phyloP scores from a whole-genome alignment of 2,329 filamentous ascomycete species.

The Lachnellula occidentalis region DNA sequence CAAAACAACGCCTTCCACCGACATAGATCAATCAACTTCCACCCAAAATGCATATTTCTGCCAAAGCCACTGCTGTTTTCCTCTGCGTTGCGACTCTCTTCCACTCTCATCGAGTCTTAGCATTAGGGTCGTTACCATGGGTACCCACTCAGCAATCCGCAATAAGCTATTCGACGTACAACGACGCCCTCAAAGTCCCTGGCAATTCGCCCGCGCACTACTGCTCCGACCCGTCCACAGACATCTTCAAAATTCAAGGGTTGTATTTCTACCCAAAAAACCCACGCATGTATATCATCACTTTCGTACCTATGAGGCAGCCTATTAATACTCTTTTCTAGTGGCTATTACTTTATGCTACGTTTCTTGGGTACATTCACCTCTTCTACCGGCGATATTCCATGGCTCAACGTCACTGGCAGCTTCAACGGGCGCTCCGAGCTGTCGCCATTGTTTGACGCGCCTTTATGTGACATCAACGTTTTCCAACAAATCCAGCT shows the following conservation, averaged over 20 bases:
- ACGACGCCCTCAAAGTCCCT: not conserved
- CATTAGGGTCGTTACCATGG: not conserved
- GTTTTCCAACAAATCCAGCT: not conserved
- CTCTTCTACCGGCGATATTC: not conserved
- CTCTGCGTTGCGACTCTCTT: not conserved
- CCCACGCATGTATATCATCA: not conserved
- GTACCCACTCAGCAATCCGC: not conserved
- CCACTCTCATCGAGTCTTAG: not conserved
- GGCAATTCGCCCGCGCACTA: not conserved
- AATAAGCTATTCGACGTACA: not conserved
- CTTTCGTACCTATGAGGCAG: not conserved
- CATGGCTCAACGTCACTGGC: not conserved
- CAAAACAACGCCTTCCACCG: no score
- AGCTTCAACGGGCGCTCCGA: not conserved
- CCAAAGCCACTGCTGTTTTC: not conserved
- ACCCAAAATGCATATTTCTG: no score
- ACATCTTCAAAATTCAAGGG: not conserved
- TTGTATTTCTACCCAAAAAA: not conserved
- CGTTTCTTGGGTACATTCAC: not conserved
- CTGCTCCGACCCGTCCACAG: not conserved
- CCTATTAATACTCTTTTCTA: not conserved
- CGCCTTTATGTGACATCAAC: not conserved
- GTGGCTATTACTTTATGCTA: not conserved
- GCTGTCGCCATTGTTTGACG: not conserved
- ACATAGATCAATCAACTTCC: no score